Conservation (phyloP, 805 yeast species). For the Clavispora santaluciae region DNA sequence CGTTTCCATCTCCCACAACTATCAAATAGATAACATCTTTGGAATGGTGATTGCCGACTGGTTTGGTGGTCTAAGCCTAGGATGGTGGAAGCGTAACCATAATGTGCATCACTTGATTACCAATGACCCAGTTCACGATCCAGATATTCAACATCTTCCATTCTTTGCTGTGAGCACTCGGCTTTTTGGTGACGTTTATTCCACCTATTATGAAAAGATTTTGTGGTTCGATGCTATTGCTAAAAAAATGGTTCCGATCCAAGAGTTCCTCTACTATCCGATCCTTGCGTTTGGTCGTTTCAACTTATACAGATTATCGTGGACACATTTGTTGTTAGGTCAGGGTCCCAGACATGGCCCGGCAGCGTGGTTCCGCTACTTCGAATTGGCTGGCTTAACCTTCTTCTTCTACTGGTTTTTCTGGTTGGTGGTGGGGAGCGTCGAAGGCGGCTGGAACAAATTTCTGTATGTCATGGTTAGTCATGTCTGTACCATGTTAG, state of each 20-base stretch:
- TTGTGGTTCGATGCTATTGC: conserved; percentile 69
- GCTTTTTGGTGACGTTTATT: conserved; percentile 63
- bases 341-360: conserved; percentile 76
- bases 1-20: conserved; percentile 74
- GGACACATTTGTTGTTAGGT: conserved; percentile 72
- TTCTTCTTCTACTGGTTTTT: conserved; percentile 81
- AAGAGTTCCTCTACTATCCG: conserved; percentile 70
- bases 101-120: conserved; percentile 89
- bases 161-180: conserved; percentile 81
- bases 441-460: conserved; percentile 52
- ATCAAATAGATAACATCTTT: conserved; percentile 66
- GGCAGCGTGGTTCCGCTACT: conserved; percentile 83
- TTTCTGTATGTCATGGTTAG: conserved; percentile 63
- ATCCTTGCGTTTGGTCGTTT: conserved; percentile 79
- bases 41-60: conserved; percentile 73
- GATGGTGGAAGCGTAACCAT: conserved; percentile 95
- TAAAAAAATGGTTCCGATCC: conserved; percentile 52
- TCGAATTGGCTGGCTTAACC: conserved; percentile 64
- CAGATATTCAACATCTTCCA: conserved; percentile 90
- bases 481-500: conserved; percentile 80
- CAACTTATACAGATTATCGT: conserved; percentile 75
- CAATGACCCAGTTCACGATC: conserved; percentile 92
- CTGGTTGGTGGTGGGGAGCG: conserved; percentile 51
- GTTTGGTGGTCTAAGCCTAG: conserved; percentile 82
- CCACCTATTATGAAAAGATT: conserved; percentile 71